These are phyloP conservation scores for Allomyces javanicus DNA, from an alignment of 192 early-diverging fungal genomes.

Conservation along the genomic window DNA sequence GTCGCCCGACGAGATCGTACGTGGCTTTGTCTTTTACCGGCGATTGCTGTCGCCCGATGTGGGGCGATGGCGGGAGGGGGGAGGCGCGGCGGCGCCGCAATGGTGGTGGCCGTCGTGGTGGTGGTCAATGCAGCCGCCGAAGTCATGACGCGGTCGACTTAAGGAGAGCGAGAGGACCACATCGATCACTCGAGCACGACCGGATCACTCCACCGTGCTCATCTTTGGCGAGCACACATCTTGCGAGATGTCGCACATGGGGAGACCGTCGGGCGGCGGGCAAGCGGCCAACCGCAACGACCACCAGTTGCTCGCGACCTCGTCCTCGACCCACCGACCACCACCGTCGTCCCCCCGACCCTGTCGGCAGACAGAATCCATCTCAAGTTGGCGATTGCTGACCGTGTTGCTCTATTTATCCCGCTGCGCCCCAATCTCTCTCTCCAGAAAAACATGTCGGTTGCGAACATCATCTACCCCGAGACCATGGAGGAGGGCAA, in stretches of 20 bases:
- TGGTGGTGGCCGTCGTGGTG: slow-evolving; percentile 1
- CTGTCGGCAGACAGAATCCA: no score
- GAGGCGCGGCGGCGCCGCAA: neutral
- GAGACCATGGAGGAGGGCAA: slow-evolving; percentile 73
- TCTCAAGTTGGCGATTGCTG: no score
- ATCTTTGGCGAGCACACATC: neutral
- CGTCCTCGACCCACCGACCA: neutral
- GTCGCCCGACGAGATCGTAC: slow-evolving; percentile 91
- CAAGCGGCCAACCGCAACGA: neutral
- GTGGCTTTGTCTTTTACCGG: slow-evolving; percentile 12
- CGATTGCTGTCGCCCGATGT: slow-evolving; percentile 2
- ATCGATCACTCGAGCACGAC: neutral
- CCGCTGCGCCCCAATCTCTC: slow-evolving; percentile 4
- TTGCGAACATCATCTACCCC: slow-evolving; percentile 75
- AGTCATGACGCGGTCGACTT: neutral
- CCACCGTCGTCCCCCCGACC: neutral
- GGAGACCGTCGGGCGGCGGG: neutral
- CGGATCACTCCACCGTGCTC: no score
- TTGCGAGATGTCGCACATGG: neutral
- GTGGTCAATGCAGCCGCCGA: neutral
- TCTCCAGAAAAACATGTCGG: slow-evolving; percentile 84
- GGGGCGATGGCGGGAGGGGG: slow-evolving; percentile 1
- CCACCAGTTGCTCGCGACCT: neutral
- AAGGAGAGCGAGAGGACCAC: neutral
- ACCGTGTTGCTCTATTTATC: slow-evolving; percentile 5